Base-by-base conservation (phyloP, 1,284 basidiomycete genomes). In the Ceratobasidium sp. region DNA sequence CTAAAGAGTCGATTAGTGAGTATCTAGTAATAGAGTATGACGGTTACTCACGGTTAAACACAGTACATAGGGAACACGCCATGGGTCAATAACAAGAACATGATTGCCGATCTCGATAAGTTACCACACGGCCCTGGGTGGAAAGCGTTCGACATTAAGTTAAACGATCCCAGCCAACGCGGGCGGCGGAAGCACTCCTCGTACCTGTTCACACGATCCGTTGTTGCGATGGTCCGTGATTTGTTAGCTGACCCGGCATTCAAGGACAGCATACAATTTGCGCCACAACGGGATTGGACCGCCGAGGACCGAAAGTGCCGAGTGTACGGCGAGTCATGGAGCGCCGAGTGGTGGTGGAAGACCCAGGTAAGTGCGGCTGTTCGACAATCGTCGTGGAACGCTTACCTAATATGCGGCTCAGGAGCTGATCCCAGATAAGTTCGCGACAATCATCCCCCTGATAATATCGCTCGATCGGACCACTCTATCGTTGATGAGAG, bases 191-290 rank as follows among this genome's bases (percentile, higher is more conserved):
- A 41, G 27, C 67, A 55, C 7, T 18, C 18, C 20, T 55, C 54
- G 23, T 73, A 73, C 57, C 70, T 73, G 3, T 70, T 62, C 48
- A 59, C 16, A 16, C 70, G 70, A 12, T 44, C 55, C 12, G 44
- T 73, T 14, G 30, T 73, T 2, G 70, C 55, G 12, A 33, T 44
- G 1, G 27, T 48, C 23, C 52, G 38, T 3, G 70, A 62, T 14
- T 62, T 80, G 3, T 6, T 80, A 14, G 70, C 71, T 3, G 75
- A 80, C 30, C 67, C 75, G 14, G 55, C 38, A 3, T 79, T 80
- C 44, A 44, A 59, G 8, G 57, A 79, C 14, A 1, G 55, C 14
- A 46, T 80, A n/a, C 35, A 64, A 4, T 80, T 71, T 65, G 55
- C n/a, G 7, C 74, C 79, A 48, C 33, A 20, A 14, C 55, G 70